phyloP scores from a whole-genome alignment of 805 yeast genomes.

The Cyberlindnera subsufficiens region DNA sequence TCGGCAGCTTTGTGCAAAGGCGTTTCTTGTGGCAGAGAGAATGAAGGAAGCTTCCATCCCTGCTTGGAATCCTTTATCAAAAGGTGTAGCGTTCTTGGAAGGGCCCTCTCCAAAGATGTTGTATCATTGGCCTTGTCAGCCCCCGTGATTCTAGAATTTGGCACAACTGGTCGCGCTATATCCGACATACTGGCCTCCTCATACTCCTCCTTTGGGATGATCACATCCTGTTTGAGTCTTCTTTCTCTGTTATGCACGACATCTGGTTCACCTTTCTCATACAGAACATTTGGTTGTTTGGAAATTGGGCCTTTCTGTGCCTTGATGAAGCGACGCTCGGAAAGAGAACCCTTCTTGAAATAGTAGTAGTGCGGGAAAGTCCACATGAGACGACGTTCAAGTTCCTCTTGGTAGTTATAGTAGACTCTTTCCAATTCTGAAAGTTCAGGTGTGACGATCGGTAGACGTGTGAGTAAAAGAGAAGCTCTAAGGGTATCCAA shows the following conservation, averaged over 20 bases:
- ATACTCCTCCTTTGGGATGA: conserved; percentile 53
- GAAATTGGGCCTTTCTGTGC: conserved; percentile 73
- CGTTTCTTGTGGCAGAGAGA: conserved; percentile 36
- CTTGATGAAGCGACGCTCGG: conserved; percentile 73
- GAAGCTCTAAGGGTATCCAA: conserved; percentile 34
- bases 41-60: conserved; percentile 80
- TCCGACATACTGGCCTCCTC: conserved; percentile 42
- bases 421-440: conserved; percentile 68
- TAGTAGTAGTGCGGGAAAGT: conserved; percentile 93
- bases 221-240: conserved; percentile 69
- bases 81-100: conserved; percentile 76
- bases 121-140: conserved; percentile 66
- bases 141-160: conserved; percentile 66
- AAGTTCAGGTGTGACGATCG: conserved; percentile 76
- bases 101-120: conserved; percentile 68
- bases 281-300: conserved; percentile 70
- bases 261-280: conserved; percentile 80
- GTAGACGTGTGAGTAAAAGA: conserved; percentile 70
- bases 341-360: conserved; percentile 82
- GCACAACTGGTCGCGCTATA: conserved; percentile 60
- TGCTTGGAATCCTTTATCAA: conserved; percentile 42
- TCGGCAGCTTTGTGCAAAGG: conserved; percentile 69
- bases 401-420: conserved; percentile 77
- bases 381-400: conserved; percentile 92
- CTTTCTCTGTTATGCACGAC: conserved; percentile 86